A percentile compares a stretch with the other conserved stretches of the same genome.
phyloP scores from a whole-genome alignment of 2,329 filamentous ascomycete species.

The Ceratocystis variospora region DNA sequence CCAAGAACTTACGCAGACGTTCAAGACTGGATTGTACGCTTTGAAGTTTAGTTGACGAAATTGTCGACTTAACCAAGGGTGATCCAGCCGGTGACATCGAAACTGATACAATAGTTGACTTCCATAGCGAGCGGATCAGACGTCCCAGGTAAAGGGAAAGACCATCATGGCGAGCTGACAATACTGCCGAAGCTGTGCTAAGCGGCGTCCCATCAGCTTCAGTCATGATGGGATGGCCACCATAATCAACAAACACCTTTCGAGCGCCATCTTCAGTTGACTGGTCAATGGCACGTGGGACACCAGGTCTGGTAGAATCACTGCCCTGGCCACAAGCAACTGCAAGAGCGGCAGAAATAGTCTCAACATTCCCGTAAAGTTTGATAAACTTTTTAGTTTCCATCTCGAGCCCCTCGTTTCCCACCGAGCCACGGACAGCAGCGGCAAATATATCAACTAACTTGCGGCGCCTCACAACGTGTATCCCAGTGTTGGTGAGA shows the following conservation, averaged over 20 bases:
- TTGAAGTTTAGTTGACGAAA: constrained; percentile 54
- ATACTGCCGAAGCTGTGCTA: constrained; percentile 66
- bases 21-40: constrained; percentile 69
- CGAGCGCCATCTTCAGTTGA: constrained; percentile 74
- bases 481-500: constrained; percentile 79
- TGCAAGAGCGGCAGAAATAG: constrained; percentile 76
- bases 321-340: constrained; percentile 90
- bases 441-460: constrained; percentile 87
- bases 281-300: constrained; percentile 66
- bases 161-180: constrained; percentile 81
- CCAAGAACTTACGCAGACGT: constrained; percentile 65
- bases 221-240: constrained; percentile 71
- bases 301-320: constrained; percentile 51
- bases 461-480: constrained; percentile 68
- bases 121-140: constrained; percentile 83
- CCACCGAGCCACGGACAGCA: constrained; percentile 57
- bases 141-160: constrained; percentile 77
- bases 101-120: constrained; percentile 53
- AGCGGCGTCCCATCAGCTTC: constrained; percentile 60
- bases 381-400: constrained; percentile 74
- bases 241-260: constrained; percentile 81
- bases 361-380: constrained; percentile 77
- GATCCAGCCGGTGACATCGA: constrained; percentile 41
- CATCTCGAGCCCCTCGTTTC: constrained; percentile 66
- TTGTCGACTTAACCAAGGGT: constrained; percentile 50